Base-by-base conservation (phyloP, 495 filamentous ascomycete genomes). In the Hyaloscypha hepaticicola region DNA sequence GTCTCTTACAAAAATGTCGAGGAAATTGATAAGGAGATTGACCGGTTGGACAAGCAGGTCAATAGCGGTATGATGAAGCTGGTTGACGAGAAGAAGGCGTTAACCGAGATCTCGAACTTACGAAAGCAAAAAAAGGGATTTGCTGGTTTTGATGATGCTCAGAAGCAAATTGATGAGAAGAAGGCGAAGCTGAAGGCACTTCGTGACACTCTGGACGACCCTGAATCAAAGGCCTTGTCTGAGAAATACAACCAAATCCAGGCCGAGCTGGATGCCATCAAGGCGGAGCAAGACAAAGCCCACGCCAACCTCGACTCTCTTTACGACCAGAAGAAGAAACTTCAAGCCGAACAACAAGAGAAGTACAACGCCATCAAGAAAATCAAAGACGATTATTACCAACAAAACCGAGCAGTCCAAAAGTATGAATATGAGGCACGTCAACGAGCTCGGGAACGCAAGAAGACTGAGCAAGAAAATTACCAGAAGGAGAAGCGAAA, bases 71-170 rank as follows among this genome's bases (percentile, higher is more conserved):
- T 82, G 67, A 90, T 98, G 88, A 95, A 91, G 71, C 76, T 99
- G 61, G 96, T 97, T 4, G 95, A 98, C 65, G 96, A 98, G 85
- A 94, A 91, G 83, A 97, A 96, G 83, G 90, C 92, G 5, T 80
- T 98, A 1, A 76, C 83, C 22, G 92, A 97, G 67, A 86, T 96
- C 61, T 88, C 88, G 53, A 90, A 77, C 74, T 79, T 97, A 66
- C 87, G 90, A 73, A 96, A 93, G 82, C 87, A 90, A 75, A 88
- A 89, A 76, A 98, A 97, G 86, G 87, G 84, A 75, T 97, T 98
- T 70, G 86, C 85, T 53, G 84, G 85, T 38, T 87, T 98, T 72
- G 90, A 94, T 22, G 87, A 90, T 41, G 78, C 82, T 24, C 90
- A 97, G 76, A 92, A 92, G 81, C 81, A 79, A 25, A 98, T 99